Evolutionary conservation across 805 yeast genomes (phyloP).

Genomic region (Suhomyces faveliae): DNA sequence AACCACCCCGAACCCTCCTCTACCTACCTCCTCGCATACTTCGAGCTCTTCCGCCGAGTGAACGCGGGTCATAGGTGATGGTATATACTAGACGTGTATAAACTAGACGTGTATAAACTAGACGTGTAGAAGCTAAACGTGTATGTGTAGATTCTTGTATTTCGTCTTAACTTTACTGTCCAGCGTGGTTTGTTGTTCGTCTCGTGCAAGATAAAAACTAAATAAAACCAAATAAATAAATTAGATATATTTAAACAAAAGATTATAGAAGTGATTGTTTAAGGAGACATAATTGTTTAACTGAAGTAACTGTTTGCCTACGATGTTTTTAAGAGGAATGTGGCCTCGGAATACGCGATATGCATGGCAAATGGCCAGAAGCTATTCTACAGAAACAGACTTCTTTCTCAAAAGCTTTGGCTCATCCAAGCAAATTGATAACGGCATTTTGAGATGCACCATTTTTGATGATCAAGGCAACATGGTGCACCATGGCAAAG

Average conservation of each 20-base stretch:
- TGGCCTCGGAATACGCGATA: neutral
- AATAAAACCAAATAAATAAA: neutral
- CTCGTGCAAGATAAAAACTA: neutral
- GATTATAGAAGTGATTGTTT: neutral
- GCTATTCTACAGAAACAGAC: slow-evolving; percentile 10
- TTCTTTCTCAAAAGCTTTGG: slow-evolving; percentile 21
- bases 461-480: slow-evolving; percentile 48
- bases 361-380: neutral
- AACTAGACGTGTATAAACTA: no score
- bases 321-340: neutral
- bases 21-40: slow-evolving; percentile 57
- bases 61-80: slow-evolving; percentile 12
- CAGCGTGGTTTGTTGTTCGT: neutral
- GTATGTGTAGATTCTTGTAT: neutral
- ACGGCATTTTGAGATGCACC: slow-evolving; percentile 45
- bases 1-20: slow-evolving; percentile 80
- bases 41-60: slow-evolving; percentile 39
- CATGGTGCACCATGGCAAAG: slow-evolving; percentile 45
- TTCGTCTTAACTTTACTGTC: no score
- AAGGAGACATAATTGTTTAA: neutral
- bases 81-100: no score
- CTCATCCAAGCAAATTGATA: slow-evolving; percentile 19
- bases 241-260: neutral
- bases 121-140: no score
- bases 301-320: no score